Conservation (phyloP, 2,329 filamentous ascomycete genomes). For the Periglandula ipomoeae region DNA sequence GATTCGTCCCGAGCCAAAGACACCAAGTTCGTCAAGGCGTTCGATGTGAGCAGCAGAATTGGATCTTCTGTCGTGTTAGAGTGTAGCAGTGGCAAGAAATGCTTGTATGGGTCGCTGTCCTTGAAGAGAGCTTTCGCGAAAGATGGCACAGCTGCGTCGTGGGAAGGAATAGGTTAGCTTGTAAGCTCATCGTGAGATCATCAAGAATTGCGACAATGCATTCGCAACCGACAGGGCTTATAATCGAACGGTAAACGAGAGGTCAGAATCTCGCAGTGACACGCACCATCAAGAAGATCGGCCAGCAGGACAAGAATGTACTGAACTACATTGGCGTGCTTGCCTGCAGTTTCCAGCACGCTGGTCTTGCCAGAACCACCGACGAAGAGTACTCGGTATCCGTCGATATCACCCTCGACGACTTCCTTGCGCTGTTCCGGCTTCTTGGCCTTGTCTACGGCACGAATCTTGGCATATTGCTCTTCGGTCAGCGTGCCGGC, state of each 20-base stretch:
- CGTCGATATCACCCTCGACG: slow-evolving; percentile 69
- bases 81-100: slow-evolving; percentile 78
- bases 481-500: slow-evolving; percentile 89
- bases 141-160: slow-evolving; percentile 60
- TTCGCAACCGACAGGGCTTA: not conserved
- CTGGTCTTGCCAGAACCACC: slow-evolving; percentile 60
- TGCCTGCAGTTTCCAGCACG: slow-evolving; percentile 76
- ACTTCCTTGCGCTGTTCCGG: slow-evolving; percentile 72
- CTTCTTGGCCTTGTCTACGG: slow-evolving; percentile 91
- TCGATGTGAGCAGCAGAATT: slow-evolving; percentile 82
- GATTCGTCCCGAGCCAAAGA: slow-evolving; percentile 55
- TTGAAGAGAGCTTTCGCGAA: slow-evolving; percentile 69
- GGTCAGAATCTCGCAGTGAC: not conserved
- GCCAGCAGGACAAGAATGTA: slow-evolving; percentile 85
- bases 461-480: slow-evolving; percentile 91
- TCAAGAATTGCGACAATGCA: too few relatives aligned
- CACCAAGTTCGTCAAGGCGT: slow-evolving; percentile 74
- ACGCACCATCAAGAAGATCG: slow-evolving; percentile 76
- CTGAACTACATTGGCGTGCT: slow-evolving; percentile 84
- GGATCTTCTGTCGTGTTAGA: slow-evolving; percentile 66
- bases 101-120: slow-evolving; percentile 68
- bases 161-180: not conserved
- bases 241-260: not conserved
- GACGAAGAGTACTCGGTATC: slow-evolving; percentile 72
- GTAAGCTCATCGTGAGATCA: too few relatives aligned